Base-by-base conservation (phyloP, 139 green algal genomes). In the Picochlorum sp. region DNA sequence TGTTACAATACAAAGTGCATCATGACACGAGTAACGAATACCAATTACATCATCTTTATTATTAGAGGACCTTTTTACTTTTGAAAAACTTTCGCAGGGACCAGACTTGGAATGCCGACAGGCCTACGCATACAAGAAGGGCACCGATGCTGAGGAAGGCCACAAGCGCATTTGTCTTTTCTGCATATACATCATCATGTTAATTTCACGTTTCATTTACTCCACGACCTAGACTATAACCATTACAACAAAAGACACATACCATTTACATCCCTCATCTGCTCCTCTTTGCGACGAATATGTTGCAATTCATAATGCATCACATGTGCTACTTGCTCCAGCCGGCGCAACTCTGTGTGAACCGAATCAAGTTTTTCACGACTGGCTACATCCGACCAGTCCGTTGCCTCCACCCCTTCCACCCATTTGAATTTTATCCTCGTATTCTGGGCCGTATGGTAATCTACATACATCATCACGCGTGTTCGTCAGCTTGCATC, bases 351-450 rank as follows among this genome's bases (percentile, higher is more conserved):
- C 74, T 94, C 85, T 28, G 85, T 78, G 7, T 75, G 75, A 29
- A 96, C 77, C 18, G 57, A 63, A 55, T 97, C 81, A 37, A 97
- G 59, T 64, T 97, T 90, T 53, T 96, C 87, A 69, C 90, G 90
- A 76, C 97, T 96, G 20, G 89, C 89, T 13, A 97, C 81, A 18
- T 63, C 72, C 49, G 89, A 78, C 89, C 89, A 97, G 65, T 96
- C 78, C 8, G 69, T 61, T 10, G 88, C 89, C 10, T 77, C 79
- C 1, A 91, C 81, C 0, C 90, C 90, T 3, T 75, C 83, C 36
- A 75, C 82, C 88, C 89, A 97, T 33, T 93, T 81, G n/a, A 97
- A 57, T 29, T 63, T 68, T 6, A 96, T 61, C 50, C 82, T 82
- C 1, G 81, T 79, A 29, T 65, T 59, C 24, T 76, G 65, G 0